Percentiles rank a stretch among this genome's conserved stretches.
phyloP scores from a whole-genome alignment of 2,329 filamentous ascomycete species.

The Trichoderma oligosporum region DNA sequence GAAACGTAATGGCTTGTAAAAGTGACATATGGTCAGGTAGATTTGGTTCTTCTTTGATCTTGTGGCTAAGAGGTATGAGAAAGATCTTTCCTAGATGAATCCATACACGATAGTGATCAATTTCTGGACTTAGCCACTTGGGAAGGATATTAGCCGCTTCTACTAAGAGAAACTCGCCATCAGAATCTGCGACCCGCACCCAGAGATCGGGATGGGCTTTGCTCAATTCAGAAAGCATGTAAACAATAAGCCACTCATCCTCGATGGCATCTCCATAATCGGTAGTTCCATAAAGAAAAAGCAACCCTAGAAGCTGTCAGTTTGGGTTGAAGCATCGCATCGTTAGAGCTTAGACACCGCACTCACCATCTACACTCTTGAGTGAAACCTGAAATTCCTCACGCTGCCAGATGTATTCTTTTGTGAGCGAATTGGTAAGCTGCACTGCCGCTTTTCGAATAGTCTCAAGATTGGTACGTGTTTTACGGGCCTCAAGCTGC shows the following conservation, averaged over 20 bases:
- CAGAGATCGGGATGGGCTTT: conserved; percentile 69
- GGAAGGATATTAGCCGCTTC: conserved; percentile 88
- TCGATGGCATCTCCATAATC: conserved; percentile 93
- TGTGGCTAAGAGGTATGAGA: conserved; percentile 58
- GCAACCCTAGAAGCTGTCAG: conserved; percentile 38
- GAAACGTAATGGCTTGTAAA: conserved; percentile 58
- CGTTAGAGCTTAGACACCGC: not conserved
- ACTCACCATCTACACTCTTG: conserved; percentile 55
- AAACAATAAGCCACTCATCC: conserved; percentile 96
- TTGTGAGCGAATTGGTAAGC: conserved; percentile 62
- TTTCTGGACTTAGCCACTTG: conserved; percentile 86
- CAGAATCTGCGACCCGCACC: conserved; percentile 78
- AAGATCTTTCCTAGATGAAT: conserved; percentile 72
- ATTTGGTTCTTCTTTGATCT: conserved; percentile 26
- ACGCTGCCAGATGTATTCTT: conserved; percentile 92
- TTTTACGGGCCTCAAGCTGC: conserved; percentile 49
- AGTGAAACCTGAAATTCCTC: conserved; percentile 71
- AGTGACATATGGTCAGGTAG: conserved; percentile 48
- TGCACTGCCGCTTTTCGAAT: conserved; percentile 66
- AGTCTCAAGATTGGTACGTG: conserved; percentile 63
- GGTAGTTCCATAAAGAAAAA: conserved; percentile 70
- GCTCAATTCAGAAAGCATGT: conserved; percentile 77
- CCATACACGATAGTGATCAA: conserved; percentile 86
- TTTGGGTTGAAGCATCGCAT: not conserved
- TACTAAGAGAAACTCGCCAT: conserved; percentile 92